Conservation (phyloP, 1,139 yeast genomes). For the Nadsonia starkeyi-henricii region DNA sequence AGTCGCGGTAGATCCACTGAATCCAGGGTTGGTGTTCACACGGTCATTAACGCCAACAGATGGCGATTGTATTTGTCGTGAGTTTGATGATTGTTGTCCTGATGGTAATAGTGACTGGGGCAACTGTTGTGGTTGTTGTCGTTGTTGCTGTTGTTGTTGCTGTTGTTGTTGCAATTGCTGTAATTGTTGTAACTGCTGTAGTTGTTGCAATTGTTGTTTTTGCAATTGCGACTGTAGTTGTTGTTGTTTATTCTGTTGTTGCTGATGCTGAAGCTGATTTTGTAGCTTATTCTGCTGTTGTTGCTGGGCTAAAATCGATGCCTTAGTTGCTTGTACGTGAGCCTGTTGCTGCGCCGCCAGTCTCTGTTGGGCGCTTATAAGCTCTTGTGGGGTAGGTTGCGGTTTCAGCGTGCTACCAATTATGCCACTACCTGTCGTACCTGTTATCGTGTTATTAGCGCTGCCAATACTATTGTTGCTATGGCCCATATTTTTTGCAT, state of each 20-base stretch:
- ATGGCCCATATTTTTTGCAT: slow-evolving; percentile 1
- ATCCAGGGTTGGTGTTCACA: too few species aligned
- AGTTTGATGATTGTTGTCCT: too few species aligned
- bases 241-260: slow-evolving; percentile 1
- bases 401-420: background rate
- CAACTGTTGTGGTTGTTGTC: slow-evolving; percentile 3
- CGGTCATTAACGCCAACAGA: too few species aligned
- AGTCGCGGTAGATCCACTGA: too few species aligned
- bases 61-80: too few species aligned
- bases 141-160: slow-evolving; percentile 1
- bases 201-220: slow-evolving; percentile 4
- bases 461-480: background rate
- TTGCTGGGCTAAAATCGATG: slow-evolving; percentile 1
- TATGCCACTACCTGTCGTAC: background rate
- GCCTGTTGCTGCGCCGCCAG: background rate
- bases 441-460: background rate
- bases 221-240: slow-evolving; percentile 1
- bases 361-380: background rate
- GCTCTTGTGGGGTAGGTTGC: background rate
- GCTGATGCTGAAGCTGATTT: slow-evolving; percentile 3
- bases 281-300: slow-evolving; percentile 2
- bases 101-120: too few species aligned
- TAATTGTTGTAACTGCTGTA: slow-evolving; percentile 4
- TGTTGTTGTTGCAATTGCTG: slow-evolving; percentile 5
- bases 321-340: background rate